phyloP scores from a whole-genome alignment of 2,329 filamentous ascomycete species.

The Xylariaceae sp. region DNA sequence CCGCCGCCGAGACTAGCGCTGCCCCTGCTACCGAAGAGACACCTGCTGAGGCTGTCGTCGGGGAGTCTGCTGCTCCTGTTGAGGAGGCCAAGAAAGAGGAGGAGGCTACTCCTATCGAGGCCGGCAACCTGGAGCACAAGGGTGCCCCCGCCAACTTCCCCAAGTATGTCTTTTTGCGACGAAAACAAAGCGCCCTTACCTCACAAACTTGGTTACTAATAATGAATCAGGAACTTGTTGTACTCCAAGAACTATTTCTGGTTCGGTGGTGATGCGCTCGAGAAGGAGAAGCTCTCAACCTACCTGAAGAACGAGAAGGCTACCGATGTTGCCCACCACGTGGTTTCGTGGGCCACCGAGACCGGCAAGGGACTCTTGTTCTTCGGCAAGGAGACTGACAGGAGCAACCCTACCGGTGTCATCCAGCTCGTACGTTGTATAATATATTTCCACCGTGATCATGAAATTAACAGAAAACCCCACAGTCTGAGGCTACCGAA shows the following conservation, averaged over 20 bases:
- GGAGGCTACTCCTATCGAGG: slow-evolving; percentile 67
- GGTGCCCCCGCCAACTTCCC: slow-evolving; percentile 73
- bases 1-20: slow-evolving; percentile 38
- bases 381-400: slow-evolving; percentile 82
- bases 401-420: slow-evolving; percentile 73
- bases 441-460: neutral
- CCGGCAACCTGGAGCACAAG: slow-evolving; percentile 88
- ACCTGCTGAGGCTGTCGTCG: slow-evolving; percentile 38
- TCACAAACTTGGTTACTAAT: neutral
- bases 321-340: slow-evolving; percentile 67
- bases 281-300: slow-evolving; percentile 66
- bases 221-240: slow-evolving; percentile 65
- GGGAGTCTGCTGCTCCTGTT: slow-evolving; percentile 33
- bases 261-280: slow-evolving; percentile 70
- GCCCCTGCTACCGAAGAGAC: slow-evolving; percentile 37
- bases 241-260: slow-evolving; percentile 94
- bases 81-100: slow-evolving; percentile 42
- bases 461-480: slow-evolving; percentile 29
- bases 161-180: slow-evolving; percentile 63
- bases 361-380: slow-evolving; percentile 95
- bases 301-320: slow-evolving; percentile 91
- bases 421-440: slow-evolving; percentile 71
- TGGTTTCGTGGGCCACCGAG: slow-evolving; percentile 84
- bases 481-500: slow-evolving; percentile 59
- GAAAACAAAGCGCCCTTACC: no score